Conservation (phyloP, 2,329 filamentous ascomycete genomes). For the Coniochaeta pulveracea region DNA sequence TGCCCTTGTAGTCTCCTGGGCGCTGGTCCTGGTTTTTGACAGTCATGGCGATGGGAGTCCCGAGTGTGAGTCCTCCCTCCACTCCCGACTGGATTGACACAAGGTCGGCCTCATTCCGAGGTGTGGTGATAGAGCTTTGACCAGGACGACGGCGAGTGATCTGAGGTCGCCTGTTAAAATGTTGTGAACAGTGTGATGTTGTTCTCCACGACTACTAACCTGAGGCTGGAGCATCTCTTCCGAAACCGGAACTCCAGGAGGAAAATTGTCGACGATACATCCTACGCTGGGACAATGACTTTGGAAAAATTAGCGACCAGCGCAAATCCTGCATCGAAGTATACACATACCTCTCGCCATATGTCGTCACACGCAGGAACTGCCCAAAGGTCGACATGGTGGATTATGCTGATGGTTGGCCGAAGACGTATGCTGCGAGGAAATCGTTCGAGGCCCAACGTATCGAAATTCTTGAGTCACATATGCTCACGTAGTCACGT, state of each 20-base stretch:
- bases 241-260: constrained; percentile 74
- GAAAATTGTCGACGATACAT: constrained; percentile 88
- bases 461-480: no score
- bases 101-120: constrained; percentile 81
- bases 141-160: constrained; percentile 84
- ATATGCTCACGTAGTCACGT: no score
- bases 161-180: no score
- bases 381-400: constrained; percentile 87
- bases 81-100: constrained; percentile 90
- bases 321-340: not conserved
- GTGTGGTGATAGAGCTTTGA: constrained; percentile 82
- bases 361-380: constrained; percentile 75
- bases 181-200: no score
- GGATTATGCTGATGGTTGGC: no score
- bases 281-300: constrained; percentile 83
- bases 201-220: no score
- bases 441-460: no score
- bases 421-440: no score
- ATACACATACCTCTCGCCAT: constrained; percentile 21
- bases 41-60: constrained; percentile 79
- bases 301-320: constrained; percentile 7
- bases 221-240: constrained; percentile 85
- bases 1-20: constrained; percentile 80
- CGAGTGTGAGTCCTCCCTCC: constrained; percentile 80
- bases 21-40: constrained; percentile 90